phyloP scores from a whole-genome alignment of 2,329 filamentous ascomycete species.

The Trichoderma oligosporum region DNA sequence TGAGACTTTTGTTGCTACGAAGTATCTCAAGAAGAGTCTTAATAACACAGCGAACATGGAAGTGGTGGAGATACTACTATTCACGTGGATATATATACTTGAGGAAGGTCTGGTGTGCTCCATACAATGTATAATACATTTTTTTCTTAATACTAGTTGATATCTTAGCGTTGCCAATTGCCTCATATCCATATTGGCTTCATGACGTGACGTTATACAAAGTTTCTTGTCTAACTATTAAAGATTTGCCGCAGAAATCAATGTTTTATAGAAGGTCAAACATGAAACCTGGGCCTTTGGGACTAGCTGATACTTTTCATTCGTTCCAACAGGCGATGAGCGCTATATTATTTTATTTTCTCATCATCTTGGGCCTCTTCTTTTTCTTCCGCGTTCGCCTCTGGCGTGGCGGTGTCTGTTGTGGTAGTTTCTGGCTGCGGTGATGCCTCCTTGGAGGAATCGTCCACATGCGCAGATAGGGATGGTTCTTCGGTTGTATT shows the following conservation, averaged over 20 bases:
- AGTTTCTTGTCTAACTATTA: not conserved
- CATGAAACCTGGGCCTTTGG: not conserved
- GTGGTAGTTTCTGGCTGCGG: not conserved
- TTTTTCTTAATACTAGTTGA: not conserved
- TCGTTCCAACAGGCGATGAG: not conserved
- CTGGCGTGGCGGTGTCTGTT: not conserved
- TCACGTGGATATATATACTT: not conserved
- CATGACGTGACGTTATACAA: constrained; percentile 3
- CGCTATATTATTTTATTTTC: too few relatives aligned
- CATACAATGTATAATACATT: not conserved
- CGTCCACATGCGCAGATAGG: not conserved
- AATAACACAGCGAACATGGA: not conserved
- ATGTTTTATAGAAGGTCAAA: not conserved
- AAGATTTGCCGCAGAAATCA: not conserved
- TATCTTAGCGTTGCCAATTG: not conserved
- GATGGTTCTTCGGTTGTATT: not conserved
- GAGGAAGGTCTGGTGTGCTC: not conserved
- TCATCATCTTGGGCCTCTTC: not conserved
- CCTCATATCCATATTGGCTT: not conserved
- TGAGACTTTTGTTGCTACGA: not conserved
- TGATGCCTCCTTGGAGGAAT: not conserved
- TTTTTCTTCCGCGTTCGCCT: not conserved
- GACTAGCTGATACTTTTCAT: not conserved
- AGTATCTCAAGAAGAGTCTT: not conserved
- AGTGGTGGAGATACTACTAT: not conserved